Evolutionary conservation across 2,329 filamentous ascomycete genomes (phyloP).

Genomic region (Hypoxylon sp.): DNA sequence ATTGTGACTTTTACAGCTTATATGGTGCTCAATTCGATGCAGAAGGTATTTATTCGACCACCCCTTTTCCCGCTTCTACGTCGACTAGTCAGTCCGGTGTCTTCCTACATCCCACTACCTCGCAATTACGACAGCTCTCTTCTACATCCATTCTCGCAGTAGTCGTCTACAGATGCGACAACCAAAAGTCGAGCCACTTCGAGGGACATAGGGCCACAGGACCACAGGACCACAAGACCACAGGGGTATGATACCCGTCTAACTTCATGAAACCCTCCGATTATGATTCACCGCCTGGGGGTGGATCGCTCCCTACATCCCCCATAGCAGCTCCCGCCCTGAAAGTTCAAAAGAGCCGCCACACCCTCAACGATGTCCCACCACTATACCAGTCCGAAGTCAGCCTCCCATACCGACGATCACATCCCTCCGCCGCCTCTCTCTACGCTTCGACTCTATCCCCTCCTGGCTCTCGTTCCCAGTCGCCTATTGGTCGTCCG

Average conservation of each 20-base stretch:
- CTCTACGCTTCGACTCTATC: slow-evolving; percentile 75
- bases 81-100: neutral
- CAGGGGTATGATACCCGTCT: slow-evolving; percentile 24
- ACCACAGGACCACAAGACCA: slow-evolving; percentile 14
- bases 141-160: slow-evolving; percentile 1
- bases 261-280: slow-evolving; percentile 50
- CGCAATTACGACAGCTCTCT: slow-evolving; percentile 4
- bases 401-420: slow-evolving; percentile 65
- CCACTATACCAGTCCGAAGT: slow-evolving; percentile 65
- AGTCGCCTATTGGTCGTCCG: slow-evolving; percentile 73
- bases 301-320: slow-evolving; percentile 77
- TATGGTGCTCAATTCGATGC: slow-evolving; percentile 1
- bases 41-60: neutral
- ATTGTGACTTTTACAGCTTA: neutral
- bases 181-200: slow-evolving; percentile 15
- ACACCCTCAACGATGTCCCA: slow-evolving; percentile 62
- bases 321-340: slow-evolving; percentile 73
- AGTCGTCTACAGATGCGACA: slow-evolving; percentile 39
- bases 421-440: slow-evolving; percentile 71
- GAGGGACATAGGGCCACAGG: slow-evolving; percentile 30
- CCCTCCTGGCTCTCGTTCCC: slow-evolving; percentile 76
- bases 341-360: slow-evolving; percentile 72
- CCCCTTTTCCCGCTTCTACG: neutral
- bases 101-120: neutral
- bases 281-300: slow-evolving; percentile 67